Base-by-base conservation (phyloP, 139 green algal genomes). In the Chlorella vulgaris region DNA sequence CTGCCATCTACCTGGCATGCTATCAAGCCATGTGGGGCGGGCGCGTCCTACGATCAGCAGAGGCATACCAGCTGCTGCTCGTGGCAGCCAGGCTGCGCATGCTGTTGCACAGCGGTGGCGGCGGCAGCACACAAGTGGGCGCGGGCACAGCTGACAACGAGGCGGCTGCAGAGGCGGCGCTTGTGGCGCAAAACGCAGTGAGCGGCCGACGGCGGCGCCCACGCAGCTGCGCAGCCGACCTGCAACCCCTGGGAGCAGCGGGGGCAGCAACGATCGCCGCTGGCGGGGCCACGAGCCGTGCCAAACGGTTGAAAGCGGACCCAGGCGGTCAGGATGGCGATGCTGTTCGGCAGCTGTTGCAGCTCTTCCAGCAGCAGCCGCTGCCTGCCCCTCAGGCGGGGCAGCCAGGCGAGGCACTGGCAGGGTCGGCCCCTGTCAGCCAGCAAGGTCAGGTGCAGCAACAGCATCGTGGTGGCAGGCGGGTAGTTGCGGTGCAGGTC, bases 321-420 rank as follows among this genome's bases (percentile, higher is more conserved):
- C 35, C 24, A 29, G 73, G 35, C 24, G 36, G 35, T 33, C 24
- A 33, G 35, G 10, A 36, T 26, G 58, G 38, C 58, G 18, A 61
- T n/a, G 58, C 55, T 24, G 74, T 80, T n/a, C n/a, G 38, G 13
- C 22, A 70, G 58, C 39, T 80, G 74, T 28, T 80, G 58, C 74
- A 80, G 58, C 74, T 80, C 4, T 70, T 80, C n/a, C 40, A 71
- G n/a, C n/a, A n/a, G n/a, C n/a, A n/a, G n/a, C n/a, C n/a, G 71
- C 50, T 21, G 10, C 29, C 69, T 21, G 68, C 67, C 24, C 50
- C 50, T 19, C 50, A 60, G 50, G 50, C 15, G 50, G 15, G 50
- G 24, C 58, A 67, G 21, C 58, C 58, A 21, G 24, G 31, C 42
- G 26, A 26, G 10, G 15, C 19, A 38, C 18, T 18, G 7, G 35